These are phyloP conservation scores for Pseudogymnoascus sp. DNA, from an alignment of 2,329 filamentous ascomycete genomes.

Conservation along the genomic window DNA sequence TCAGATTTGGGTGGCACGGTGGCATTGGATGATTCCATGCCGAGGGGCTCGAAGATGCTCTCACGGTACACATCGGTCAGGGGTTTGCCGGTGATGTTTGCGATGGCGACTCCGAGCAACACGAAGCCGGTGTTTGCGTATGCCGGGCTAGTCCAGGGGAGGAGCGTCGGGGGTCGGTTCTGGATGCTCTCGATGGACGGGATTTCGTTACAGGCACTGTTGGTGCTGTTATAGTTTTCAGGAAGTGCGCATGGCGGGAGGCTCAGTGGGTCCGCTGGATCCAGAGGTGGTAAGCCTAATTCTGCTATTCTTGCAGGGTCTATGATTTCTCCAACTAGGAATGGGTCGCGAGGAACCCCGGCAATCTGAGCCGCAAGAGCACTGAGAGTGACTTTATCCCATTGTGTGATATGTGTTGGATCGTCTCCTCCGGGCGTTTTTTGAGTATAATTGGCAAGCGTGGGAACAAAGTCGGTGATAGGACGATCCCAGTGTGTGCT, in stretches of 20 bases:
- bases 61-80: constrained; percentile 34
- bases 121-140: constrained; percentile 43
- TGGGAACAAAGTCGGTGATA: constrained; percentile 26
- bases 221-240: neutral
- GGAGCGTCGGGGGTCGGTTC: constrained; percentile 32
- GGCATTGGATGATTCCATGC: constrained; percentile 35
- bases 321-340: constrained; percentile 14
- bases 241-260: constrained; percentile 12
- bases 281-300: neutral
- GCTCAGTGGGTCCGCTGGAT: constrained; percentile 11
- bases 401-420: constrained; percentile 21
- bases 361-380: constrained; percentile 28
- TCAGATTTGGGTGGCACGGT: constrained; percentile 24
- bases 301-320: neutral
- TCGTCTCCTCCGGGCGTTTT: constrained; percentile 10
- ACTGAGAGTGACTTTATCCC: constrained; percentile 29
- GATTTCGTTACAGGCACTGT: neutral
- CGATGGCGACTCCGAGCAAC: constrained; percentile 38
- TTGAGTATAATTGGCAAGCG: constrained; percentile 17
- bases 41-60: constrained; percentile 34
- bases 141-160: constrained; percentile 36
- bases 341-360: constrained; percentile 25
- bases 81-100: constrained; percentile 34
- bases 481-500: constrained; percentile 29
- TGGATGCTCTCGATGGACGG: constrained; percentile 21